A percentile compares a stretch with the other conserved stretches of the same genome.
These are phyloP conservation scores for Candida piceae DNA, from an alignment of 805 yeast genomes.

Conservation along the genomic window DNA sequence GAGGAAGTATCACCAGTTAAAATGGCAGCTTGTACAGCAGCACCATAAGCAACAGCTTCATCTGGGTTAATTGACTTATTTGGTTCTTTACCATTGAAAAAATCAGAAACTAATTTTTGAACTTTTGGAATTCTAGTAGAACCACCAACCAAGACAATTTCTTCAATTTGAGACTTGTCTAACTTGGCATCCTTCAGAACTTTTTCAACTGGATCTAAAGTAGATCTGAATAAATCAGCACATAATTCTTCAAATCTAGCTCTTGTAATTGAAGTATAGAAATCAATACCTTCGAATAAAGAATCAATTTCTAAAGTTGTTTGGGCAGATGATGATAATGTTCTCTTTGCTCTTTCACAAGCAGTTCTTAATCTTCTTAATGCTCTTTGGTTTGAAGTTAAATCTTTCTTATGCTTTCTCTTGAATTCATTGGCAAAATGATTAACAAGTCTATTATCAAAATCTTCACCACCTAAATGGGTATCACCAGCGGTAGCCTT, in stretches of 20 bases:
- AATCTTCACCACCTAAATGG: constrained; percentile 98
- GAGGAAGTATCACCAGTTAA: constrained; percentile 94
- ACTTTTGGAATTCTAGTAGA: constrained; percentile 98
- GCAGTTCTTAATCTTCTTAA: constrained; percentile 98
- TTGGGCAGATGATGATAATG: constrained; percentile 92
- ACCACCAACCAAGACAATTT: constrained; percentile 95
- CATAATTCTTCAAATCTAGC: constrained; percentile 97
- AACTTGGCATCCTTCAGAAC: constrained; percentile 86
- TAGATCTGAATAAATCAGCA: constrained; percentile 89
- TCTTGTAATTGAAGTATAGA: constrained; percentile 93
- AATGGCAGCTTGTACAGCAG: constrained; percentile 97
- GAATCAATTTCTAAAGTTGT: constrained; percentile 95
- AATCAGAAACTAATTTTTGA: constrained; percentile 92
- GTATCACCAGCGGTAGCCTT: constrained; percentile 92
- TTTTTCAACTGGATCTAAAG: constrained; percentile 92
- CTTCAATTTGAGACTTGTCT: constrained; percentile 86
- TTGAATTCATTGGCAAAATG: constrained; percentile 93
- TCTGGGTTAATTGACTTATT: constrained; percentile 96
- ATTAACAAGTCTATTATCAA: constrained; percentile 93
- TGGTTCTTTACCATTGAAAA: constrained; percentile 97
- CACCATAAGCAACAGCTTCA: constrained; percentile 99
- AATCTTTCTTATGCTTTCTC: constrained; percentile 96
- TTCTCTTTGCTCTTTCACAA: constrained; percentile 99
- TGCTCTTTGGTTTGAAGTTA: constrained; percentile 91
- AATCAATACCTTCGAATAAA: constrained; percentile 89